Percentiles rank a stretch among this genome's conserved stretches.
phyloP scores from a whole-genome alignment of 169 alveolate species.

The Eimeria necatrix region DNA sequence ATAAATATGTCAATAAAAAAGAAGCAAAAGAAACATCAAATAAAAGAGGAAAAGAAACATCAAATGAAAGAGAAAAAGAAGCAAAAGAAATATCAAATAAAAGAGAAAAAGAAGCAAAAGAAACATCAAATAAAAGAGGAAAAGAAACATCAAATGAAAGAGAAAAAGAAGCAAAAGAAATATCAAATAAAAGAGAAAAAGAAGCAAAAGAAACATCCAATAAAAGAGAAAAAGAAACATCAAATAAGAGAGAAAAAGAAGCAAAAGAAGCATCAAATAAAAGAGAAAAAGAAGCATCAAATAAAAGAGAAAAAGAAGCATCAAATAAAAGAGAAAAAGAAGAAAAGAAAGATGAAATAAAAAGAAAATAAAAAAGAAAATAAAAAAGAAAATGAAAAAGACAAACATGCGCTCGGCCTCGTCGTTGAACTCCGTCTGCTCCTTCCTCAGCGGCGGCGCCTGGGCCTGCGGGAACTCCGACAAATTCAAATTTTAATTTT shows the following conservation, averaged over 20 bases:
- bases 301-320: not conserved
- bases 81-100: no score
- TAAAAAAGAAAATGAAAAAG: not conserved
- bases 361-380: not conserved
- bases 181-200: no score
- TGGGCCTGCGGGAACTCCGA: slow-evolving; percentile 24
- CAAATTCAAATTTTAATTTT: no score
- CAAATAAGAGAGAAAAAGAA: not conserved
- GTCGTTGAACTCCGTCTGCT: slow-evolving; percentile 14
- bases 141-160: no score
- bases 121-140: no score
- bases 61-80: no score
- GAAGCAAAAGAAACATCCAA: not conserved
- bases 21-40: no score
- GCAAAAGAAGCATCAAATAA: not conserved
- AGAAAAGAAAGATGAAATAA: not conserved
- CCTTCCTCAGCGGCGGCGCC: not conserved
- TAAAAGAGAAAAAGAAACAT: no score
- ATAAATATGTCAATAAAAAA: no score
- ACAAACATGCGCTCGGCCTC: not conserved
- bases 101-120: no score
- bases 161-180: not conserved
- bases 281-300: no score
- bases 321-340: not conserved
- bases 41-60: no score